These are phyloP conservation scores for Alternaria gaisen DNA, from an alignment of 2,329 filamentous ascomycete species.

Conservation along the genomic window DNA sequence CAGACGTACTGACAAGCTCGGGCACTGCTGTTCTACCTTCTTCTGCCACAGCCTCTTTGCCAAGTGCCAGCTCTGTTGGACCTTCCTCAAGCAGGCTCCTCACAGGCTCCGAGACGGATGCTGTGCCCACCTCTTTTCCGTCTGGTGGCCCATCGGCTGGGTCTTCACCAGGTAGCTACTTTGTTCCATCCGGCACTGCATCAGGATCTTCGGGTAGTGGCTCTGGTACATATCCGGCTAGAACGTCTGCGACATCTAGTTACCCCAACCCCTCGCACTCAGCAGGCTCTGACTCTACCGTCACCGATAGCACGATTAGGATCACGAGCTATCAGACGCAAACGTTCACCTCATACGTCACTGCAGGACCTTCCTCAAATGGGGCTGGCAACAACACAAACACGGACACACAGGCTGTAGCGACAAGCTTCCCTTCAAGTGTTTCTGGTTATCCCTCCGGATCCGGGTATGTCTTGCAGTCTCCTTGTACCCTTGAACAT, in stretches of 20 bases:
- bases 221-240: constrained; percentile 18
- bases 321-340: constrained; percentile 39
- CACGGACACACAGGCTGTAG: constrained; percentile 26
- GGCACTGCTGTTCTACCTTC: background rate
- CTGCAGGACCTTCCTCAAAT: constrained; percentile 17
- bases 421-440: constrained; percentile 31
- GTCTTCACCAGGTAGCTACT: constrained; percentile 2
- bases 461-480: constrained; percentile 32
- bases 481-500: background rate
- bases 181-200: background rate
- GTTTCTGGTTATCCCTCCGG: constrained; percentile 33
- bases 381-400: constrained; percentile 17
- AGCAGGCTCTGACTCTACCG: constrained; percentile 16
- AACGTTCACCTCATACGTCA: constrained; percentile 33
- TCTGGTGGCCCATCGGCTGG: background rate
- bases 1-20: background rate
- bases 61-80: background rate
- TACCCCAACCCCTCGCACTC: constrained; percentile 17
- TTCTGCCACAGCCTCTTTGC: background rate
- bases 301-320: constrained; percentile 30
- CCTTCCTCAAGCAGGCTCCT: background rate
- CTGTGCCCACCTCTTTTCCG: background rate
- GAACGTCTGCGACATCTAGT: constrained; percentile 21
- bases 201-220: constrained; percentile 9
- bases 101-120: background rate